Base-by-base conservation (phyloP, 2,329 filamentous ascomycete genomes). In the Trichophyton benhamiae region DNA sequence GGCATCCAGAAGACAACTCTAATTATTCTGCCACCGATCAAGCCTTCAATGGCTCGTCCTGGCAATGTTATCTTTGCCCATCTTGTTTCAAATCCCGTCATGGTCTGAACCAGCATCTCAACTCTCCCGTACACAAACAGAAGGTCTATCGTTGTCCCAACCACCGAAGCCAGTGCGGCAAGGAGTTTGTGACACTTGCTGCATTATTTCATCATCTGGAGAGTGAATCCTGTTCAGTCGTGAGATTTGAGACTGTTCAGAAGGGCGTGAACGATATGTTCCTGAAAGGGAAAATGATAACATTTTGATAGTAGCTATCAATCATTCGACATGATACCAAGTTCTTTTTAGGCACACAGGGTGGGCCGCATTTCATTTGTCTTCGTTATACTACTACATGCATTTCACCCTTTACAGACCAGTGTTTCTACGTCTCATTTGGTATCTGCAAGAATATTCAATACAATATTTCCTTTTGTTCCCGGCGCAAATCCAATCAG, bases 1-100 rank as follows among this genome's bases (percentile, higher is more conserved):
- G 77, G 77, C 64, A 72, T 9, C 72, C 70, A 0, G 70, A 74
- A 42, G 30, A 36, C 3, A 36, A 20, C 15, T 9, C n/a, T 3
- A 27, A 67, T 3, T 76, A 75, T 62, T 64, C 71, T 6, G 79
- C 77, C 1, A 81, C 73, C 0, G 38, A 65, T 0, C 63, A 61
- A 0, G 70, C 79, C 0, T 82, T 72, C 68, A 83, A 84, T 59
- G 76, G 77, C 0, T 0, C 27, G 1, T 65, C 13, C 0, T 84
- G 74, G 68, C 76, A 80, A 65, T 85, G 82, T 71, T 80, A 80
- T 62, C 63, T 86, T 3, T 87, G 84, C 66, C 69, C 77, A 22
- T 69, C 71, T 8, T 30, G 66, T 0, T 86, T 83, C 63, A 59
- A 27, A 0, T 61, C 57, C 79, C 0, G 70, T 67, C 0, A 20